Evolutionary conservation across 441 rosid species (phyloP), one percentile per base, ranked within the genome.

Genomic region (Eutrema salsugineum): DNA sequence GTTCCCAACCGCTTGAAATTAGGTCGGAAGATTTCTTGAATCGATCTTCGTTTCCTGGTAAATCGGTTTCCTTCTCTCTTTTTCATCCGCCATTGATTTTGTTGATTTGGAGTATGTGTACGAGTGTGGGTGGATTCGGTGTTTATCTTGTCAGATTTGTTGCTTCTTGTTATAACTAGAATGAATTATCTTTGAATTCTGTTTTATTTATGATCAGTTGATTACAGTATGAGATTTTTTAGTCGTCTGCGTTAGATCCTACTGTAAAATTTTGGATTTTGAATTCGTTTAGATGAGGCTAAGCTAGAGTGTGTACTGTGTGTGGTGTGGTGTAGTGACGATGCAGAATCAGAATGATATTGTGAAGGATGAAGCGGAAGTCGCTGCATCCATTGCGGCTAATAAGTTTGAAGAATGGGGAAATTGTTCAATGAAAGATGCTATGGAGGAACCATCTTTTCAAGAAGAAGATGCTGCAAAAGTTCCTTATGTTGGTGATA

Each of bases 401-500:
- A 17, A 68, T 48, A 82, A 83, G 4, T 36, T 62, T 67, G 86
- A 77, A 24, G 79, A 85, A 61, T 90, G 94, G 89, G 74, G 79
- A 2, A 77, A 30, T 68, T 83, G 78, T 36, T 83, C 77, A 8
- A 85, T 80, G 59, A 83, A 82, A 17, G 90, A 83, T 63, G 74
- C 77, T 43, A 77, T 83, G 87, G 74, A 83, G 46, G 86, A 88
- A 58, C 81, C 83, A 36, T 84, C 83, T 39, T 80, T 91, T 72
- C 82, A 75, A 65, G 82, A 86, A 5, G 83, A 68, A 15, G 89
- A 84, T 66, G 70, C 87, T 55, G 80, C 86, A 20, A 87, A 88
- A 64, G 51, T 85, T 53, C 88, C 89, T 6, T 89, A 85, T 64
- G 88, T 91, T 40, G 91, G 87, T 53, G 89, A 91, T 57, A 91